Evolutionary conservation across 768 basidiomycete genomes (phyloP).

Genomic region (Mycena polygramma): DNA sequence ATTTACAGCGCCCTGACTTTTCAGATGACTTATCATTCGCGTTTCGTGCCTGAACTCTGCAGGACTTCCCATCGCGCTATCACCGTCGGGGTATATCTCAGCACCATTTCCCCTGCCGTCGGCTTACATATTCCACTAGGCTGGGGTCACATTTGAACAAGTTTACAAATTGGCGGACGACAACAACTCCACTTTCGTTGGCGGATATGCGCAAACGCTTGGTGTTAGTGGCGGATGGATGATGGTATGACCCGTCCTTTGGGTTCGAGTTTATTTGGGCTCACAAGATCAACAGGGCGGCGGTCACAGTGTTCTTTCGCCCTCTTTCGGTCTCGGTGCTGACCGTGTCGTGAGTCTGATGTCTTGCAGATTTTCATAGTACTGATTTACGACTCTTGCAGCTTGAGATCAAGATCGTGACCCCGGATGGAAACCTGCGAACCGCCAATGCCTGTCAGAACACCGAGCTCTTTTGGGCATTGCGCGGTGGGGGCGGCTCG

Average conservation of each 20-base stretch:
- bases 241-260: slow-evolving; percentile 36
- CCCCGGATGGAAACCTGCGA: slow-evolving; percentile 54
- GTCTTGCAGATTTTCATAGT: background rate
- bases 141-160: slow-evolving; percentile 29
- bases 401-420: slow-evolving; percentile 55
- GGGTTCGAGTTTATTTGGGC: no score
- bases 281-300: slow-evolving; percentile 46
- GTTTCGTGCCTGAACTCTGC: slow-evolving; percentile 2
- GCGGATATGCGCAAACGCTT: slow-evolving; percentile 42
- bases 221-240: slow-evolving; percentile 51
- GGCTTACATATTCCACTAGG: slow-evolving; percentile 5
- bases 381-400: background rate
- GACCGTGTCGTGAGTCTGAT: slow-evolving; percentile 42
- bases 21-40: slow-evolving; percentile 10
- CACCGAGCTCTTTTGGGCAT: slow-evolving; percentile 59
- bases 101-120: background rate
- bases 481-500: slow-evolving; percentile 57
- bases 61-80: background rate
- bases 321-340: slow-evolving; percentile 48
- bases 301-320: slow-evolving; percentile 48
- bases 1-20: background rate
- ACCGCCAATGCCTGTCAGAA: slow-evolving; percentile 55
- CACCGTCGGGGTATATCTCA: background rate
- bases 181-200: slow-evolving; percentile 34
- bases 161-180: slow-evolving; percentile 39